Evolutionary conservation across 2,329 filamentous ascomycete genomes (phyloP).

Genomic region (Cladosporium sp.): DNA sequence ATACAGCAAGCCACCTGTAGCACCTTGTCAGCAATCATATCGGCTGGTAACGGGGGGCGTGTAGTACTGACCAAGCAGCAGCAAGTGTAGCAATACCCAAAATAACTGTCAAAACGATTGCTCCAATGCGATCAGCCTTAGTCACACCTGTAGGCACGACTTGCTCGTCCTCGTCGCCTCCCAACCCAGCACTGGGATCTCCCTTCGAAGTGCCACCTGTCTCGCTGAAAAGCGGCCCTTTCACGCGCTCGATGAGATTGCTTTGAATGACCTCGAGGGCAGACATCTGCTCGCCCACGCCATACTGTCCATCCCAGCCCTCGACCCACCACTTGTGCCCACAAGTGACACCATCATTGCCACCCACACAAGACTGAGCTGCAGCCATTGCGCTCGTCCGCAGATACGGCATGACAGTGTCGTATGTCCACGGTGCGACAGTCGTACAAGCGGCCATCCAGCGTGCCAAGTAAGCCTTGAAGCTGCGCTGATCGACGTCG

Average conservation of each 20-base stretch:
- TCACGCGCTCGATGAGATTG: conserved; percentile 40
- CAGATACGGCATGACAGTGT: conserved; percentile 54
- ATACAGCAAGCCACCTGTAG: neutral
- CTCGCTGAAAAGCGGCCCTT: conserved; percentile 47
- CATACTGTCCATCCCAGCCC: conserved; percentile 47
- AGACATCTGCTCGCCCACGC: conserved; percentile 60
- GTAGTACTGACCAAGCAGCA: conserved; percentile 6
- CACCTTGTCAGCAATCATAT: neutral
- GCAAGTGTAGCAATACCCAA: conserved; percentile 39
- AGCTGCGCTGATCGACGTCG: conserved; percentile 46
- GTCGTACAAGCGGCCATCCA: conserved; percentile 57
- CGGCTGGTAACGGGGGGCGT: neutral
- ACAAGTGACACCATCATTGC: conserved; percentile 46
- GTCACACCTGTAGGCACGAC: conserved; percentile 44
- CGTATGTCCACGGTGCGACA: conserved; percentile 57
- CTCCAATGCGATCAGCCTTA: conserved; percentile 66
- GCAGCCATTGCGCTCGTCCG: conserved; percentile 55
- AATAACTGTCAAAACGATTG: conserved; percentile 41
- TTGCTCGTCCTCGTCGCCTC: conserved; percentile 30
- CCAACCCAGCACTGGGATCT: conserved; percentile 44
- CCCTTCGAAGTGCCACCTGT: conserved; percentile 56
- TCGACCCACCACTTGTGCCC: conserved; percentile 45
- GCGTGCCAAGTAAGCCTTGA: conserved; percentile 43
- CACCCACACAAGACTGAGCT: conserved; percentile 55
- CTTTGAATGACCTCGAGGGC: conserved; percentile 54